Evolutionary conservation across 495 filamentous ascomycete genomes (phyloP).

Genomic region (Trichoderma virens): DNA sequence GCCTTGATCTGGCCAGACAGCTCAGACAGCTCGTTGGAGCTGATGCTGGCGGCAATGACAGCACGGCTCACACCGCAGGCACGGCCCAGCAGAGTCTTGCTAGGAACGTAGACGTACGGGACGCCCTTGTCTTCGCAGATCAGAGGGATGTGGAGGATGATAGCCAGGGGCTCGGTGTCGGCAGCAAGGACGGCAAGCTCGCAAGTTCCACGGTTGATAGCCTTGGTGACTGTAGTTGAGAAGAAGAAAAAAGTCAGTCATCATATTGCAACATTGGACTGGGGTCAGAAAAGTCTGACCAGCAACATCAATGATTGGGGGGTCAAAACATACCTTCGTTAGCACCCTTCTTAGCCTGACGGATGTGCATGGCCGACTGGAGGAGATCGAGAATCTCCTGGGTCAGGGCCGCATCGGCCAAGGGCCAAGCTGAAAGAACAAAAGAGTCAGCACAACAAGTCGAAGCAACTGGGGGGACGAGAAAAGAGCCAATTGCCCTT

Average conservation of each 20-base stretch:
- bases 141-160: slow-evolving; percentile 86
- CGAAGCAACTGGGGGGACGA: neutral
- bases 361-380: slow-evolving; percentile 77
- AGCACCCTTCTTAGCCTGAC: slow-evolving; percentile 83
- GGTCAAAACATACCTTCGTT: slow-evolving; percentile 32
- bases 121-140: slow-evolving; percentile 77
- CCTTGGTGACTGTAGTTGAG: slow-evolving; percentile 59
- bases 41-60: slow-evolving; percentile 82
- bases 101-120: slow-evolving; percentile 54
- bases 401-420: slow-evolving; percentile 73
- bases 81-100: slow-evolving; percentile 64
- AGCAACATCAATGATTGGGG: neutral
- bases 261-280: no score
- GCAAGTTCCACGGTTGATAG: slow-evolving; percentile 77
- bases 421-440: slow-evolving; percentile 66
- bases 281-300: neutral
- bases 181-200: slow-evolving; percentile 87
- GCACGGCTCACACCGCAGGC: slow-evolving; percentile 77
- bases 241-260: neutral
- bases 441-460: slow-evolving; percentile 12
- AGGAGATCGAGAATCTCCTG: slow-evolving; percentile 80
- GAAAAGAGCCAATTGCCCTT: neutral
- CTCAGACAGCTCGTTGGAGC: slow-evolving; percentile 88
- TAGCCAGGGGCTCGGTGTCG: slow-evolving; percentile 78
- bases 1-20: slow-evolving; percentile 74